These are phyloP conservation scores for Ceratocystis cubensis DNA, from an alignment of 2,329 filamentous ascomycete species.

Conservation along the genomic window DNA sequence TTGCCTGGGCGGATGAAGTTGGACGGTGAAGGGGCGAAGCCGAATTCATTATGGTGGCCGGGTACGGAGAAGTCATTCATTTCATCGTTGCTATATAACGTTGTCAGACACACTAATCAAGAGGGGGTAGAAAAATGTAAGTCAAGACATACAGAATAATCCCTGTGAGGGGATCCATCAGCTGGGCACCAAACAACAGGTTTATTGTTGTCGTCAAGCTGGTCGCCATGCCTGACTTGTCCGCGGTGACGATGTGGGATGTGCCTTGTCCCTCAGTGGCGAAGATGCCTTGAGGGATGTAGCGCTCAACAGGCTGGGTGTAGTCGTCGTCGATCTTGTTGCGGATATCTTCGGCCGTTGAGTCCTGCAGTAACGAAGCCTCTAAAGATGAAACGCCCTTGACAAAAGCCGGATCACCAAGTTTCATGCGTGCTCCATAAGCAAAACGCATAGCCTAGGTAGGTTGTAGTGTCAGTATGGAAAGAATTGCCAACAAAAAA, in stretches of 20 bases:
- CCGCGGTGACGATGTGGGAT: slow-evolving; percentile 59
- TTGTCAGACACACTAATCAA: slow-evolving; percentile 22
- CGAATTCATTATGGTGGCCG: slow-evolving; percentile 63
- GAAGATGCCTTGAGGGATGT: slow-evolving; percentile 57
- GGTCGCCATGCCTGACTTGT: slow-evolving; percentile 60
- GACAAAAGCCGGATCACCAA: slow-evolving; percentile 74
- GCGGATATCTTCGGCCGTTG: slow-evolving; percentile 47
- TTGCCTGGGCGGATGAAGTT: slow-evolving; percentile 78
- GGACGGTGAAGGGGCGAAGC: slow-evolving; percentile 62
- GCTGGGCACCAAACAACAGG: slow-evolving; percentile 64
- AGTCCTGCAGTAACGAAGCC: slow-evolving; percentile 49
- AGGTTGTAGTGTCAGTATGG: not conserved
- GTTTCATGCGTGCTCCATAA: slow-evolving; percentile 63
- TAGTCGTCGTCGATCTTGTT: slow-evolving; percentile 55
- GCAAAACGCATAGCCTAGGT: slow-evolving; percentile 64
- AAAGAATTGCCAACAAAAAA: too few relatives aligned
- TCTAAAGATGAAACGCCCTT: slow-evolving; percentile 45
- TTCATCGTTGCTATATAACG: slow-evolving; percentile 41
- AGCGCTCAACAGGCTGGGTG: slow-evolving; percentile 61
- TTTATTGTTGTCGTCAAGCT: slow-evolving; percentile 82
- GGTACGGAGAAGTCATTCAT: slow-evolving; percentile 82
- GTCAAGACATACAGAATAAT: slow-evolving; percentile 50
- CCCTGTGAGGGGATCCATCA: slow-evolving; percentile 72
- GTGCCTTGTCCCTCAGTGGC: slow-evolving; percentile 60
- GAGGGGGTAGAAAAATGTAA: not conserved